Evolutionary conservation across 768 basidiomycete genomes (phyloP).

Genomic region (Asterophora lycoperdoides): DNA sequence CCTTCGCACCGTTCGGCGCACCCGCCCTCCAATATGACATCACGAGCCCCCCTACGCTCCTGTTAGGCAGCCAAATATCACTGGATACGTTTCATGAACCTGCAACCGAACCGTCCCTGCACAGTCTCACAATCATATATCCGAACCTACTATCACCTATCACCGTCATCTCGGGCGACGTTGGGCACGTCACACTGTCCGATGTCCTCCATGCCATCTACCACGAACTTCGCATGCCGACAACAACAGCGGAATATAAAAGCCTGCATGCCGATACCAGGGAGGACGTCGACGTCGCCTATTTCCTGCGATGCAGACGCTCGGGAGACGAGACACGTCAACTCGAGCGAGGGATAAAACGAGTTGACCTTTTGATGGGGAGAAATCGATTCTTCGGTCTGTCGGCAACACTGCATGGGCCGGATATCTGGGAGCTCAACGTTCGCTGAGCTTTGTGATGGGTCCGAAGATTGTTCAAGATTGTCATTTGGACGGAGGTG

Average conservation of each 20-base stretch:
- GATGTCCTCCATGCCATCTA: conserved; percentile 50
- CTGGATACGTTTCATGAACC: conserved; percentile 34
- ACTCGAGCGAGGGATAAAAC: conserved; percentile 49
- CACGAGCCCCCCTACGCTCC: conserved; percentile 27
- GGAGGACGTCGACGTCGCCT: conserved; percentile 40
- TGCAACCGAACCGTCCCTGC: conserved; percentile 40
- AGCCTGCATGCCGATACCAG: conserved; percentile 28
- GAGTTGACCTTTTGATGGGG: conserved; percentile 51
- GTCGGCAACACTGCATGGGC: conserved; percentile 36
- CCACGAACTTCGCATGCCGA: conserved; percentile 41
- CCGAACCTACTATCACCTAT: conserved; percentile 31
- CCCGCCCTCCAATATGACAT: conserved; percentile 38
- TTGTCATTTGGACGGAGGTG: too few relatives aligned
- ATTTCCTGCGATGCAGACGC: conserved; percentile 36
- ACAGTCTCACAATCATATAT: conserved; percentile 30
- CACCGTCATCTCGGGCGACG: conserved; percentile 28
- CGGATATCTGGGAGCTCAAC: conserved; percentile 43
- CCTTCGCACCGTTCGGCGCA: conserved; percentile 28
- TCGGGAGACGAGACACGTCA: conserved; percentile 25
- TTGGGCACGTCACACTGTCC: conserved; percentile 36
- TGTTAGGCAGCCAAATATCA: conserved; percentile 20
- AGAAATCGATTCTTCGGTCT: conserved; percentile 46
- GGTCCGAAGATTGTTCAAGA: too few relatives aligned
- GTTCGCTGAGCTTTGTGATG: conserved; percentile 19
- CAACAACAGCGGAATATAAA: conserved; percentile 42